A percentile compares a stretch with the other conserved stretches of the same genome.
Conservation (phyloP, 2,329 filamentous ascomycete genomes). For the Chrysosporium keratinophilum region DNA sequence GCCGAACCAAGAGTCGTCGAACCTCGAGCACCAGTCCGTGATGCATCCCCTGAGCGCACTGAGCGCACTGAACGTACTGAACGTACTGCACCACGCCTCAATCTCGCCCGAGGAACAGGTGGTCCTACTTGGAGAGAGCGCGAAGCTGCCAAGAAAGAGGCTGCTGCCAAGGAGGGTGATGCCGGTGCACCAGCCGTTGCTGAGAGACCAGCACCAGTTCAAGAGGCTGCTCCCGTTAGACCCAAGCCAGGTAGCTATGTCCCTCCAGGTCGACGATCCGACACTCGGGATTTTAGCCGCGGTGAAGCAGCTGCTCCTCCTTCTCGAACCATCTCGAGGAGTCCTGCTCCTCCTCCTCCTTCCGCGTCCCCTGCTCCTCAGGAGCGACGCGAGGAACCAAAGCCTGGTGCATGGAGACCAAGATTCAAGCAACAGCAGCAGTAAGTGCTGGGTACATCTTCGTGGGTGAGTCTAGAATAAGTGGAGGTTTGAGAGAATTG, state of each 20-base stretch:
- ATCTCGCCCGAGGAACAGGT: constrained; percentile 42
- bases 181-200: constrained; percentile 21
- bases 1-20: constrained; percentile 23
- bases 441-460: neutral
- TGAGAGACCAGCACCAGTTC: constrained; percentile 20
- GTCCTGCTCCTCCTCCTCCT: constrained; percentile 7
- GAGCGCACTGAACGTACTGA: too few species aligned
- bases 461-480: neutral
- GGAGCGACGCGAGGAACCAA: constrained; percentile 10
- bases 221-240: constrained; percentile 23
- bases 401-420: constrained; percentile 15
- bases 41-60: constrained; percentile 44
- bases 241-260: constrained; percentile 13
- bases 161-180: constrained; percentile 15
- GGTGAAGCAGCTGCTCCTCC: constrained; percentile 3
- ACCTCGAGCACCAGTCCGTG: constrained; percentile 36
- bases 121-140: constrained; percentile 49
- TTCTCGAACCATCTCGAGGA: constrained; percentile 11
- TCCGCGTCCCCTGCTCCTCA: constrained; percentile 11
- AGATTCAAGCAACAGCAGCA: constrained; percentile 13
- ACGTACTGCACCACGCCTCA: constrained; percentile 46
- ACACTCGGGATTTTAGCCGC: constrained; percentile 5
- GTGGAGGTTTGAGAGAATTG: neutral
- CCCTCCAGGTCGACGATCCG: constrained; percentile 15
- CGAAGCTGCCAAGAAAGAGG: constrained; percentile 41